Percentiles rank a stretch among this genome's conserved stretches.
Evolutionary conservation across 352 stramenopile genomes (phyloP).

Genomic region (Achlya hypogyna): DNA sequence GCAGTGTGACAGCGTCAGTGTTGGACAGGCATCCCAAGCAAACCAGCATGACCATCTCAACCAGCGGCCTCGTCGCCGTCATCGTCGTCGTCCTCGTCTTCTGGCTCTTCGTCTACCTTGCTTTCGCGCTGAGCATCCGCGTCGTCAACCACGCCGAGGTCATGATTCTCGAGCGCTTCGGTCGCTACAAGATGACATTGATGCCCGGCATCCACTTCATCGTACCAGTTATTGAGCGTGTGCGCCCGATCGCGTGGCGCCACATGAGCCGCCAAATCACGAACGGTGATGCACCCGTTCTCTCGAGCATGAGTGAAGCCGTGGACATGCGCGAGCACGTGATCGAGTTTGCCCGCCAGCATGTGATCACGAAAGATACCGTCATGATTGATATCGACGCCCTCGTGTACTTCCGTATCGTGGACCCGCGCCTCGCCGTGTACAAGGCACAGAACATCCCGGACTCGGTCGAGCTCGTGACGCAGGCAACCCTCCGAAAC

Average conservation of each 20-base stretch:
- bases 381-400: conserved; percentile 33
- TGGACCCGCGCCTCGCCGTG: conserved; percentile 26
- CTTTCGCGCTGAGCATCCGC: conserved; percentile 30
- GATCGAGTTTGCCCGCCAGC: conserved; percentile 21
- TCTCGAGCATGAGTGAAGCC: conserved; percentile 23
- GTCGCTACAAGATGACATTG: conserved; percentile 28
- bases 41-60: neutral
- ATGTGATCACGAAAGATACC: conserved; percentile 36
- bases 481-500: conserved; percentile 29
- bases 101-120: conserved; percentile 3
- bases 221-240: conserved; percentile 27
- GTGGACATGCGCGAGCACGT: conserved; percentile 34
- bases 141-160: conserved; percentile 44
- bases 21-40: neutral
- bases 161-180: conserved; percentile 32
- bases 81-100: conserved; percentile 5
- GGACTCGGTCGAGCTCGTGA: conserved; percentile 29
- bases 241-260: conserved; percentile 16
- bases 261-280: conserved; percentile 4
- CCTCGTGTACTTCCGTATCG: conserved; percentile 31
- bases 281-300: conserved; percentile 7
- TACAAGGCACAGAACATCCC: conserved; percentile 33
- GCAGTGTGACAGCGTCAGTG: neutral
- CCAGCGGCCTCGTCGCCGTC: neutral
- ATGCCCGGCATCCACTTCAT: conserved; percentile 30